A percentile compares a stretch with the other conserved stretches of the same genome.
Evolutionary conservation across 2,329 filamentous ascomycete species (phyloP).

Genomic region (Knoxdaviesia capensis): DNA sequence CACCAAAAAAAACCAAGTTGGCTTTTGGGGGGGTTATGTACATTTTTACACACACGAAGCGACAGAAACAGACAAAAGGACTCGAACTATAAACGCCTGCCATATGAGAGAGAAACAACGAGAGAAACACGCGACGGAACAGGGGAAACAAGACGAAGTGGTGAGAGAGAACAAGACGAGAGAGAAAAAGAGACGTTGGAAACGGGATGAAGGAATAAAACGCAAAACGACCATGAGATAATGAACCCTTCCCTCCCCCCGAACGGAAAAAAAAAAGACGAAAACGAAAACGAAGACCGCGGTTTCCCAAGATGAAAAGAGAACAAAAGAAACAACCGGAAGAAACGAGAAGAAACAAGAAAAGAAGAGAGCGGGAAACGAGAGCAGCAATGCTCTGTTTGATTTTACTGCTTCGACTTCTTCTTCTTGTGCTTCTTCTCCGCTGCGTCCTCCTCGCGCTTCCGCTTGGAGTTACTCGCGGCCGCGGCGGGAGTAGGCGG

Average conservation of each 20-base stretch:
- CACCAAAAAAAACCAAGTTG: too few relatives aligned
- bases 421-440: slow-evolving; percentile 34
- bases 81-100: not conserved
- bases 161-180: not conserved
- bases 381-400: slow-evolving; percentile 1
- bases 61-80: slow-evolving; percentile 1
- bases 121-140: not conserved
- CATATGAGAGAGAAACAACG: not conserved
- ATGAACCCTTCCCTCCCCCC: slow-evolving; percentile 1
- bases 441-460: slow-evolving; percentile 35
- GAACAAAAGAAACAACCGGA: slow-evolving; percentile 3
- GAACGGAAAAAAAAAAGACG: slow-evolving; percentile 1
- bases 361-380: slow-evolving; percentile 6
- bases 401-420: slow-evolving; percentile 12
- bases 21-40: too few relatives aligned
- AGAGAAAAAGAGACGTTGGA: not conserved
- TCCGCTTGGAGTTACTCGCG: slow-evolving; percentile 30
- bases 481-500: too few relatives aligned
- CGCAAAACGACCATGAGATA: slow-evolving; percentile 4
- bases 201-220: not conserved
- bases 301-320: slow-evolving; percentile 3
- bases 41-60: not conserved
- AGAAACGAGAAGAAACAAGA: slow-evolving; percentile 2
- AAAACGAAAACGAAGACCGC: slow-evolving; percentile 1
- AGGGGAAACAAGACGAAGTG: too few relatives aligned